phyloP scores from a whole-genome alignment of 345 rosid genomes.

The Arabis alpina region DNA sequence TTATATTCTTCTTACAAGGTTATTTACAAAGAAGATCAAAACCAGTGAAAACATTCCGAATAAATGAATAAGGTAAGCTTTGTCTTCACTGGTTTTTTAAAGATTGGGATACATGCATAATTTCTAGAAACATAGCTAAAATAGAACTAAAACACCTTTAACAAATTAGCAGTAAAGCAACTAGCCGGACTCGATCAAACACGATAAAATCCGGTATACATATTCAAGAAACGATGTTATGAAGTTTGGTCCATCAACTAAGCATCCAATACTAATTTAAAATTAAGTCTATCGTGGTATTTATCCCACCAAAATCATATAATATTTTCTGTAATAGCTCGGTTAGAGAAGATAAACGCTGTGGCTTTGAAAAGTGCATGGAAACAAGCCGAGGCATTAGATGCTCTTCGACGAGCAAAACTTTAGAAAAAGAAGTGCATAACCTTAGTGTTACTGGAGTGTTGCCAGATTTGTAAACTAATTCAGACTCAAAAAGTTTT shows the following conservation, averaged over 20 bases:
- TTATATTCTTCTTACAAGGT: too few relatives aligned
- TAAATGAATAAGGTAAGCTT: too few relatives aligned
- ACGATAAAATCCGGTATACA: neutral
- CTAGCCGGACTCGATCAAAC: neutral
- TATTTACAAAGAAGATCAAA: too few relatives aligned
- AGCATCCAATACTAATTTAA: neutral
- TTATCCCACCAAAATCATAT: too few relatives aligned
- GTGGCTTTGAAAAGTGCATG: conserved; percentile 75
- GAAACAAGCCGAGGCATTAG: conserved; percentile 90
- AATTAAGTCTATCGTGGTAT: too few relatives aligned
- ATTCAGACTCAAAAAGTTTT: neutral
- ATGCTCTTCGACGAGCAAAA: conserved; percentile 80
- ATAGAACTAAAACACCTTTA: too few relatives aligned
- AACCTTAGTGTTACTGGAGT: conserved; percentile 1
- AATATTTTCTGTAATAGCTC: too few relatives aligned
- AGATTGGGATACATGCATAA: too few relatives aligned
- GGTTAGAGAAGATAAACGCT: conserved; percentile 68
- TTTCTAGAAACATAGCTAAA: too few relatives aligned
- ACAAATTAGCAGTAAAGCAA: too few relatives aligned
- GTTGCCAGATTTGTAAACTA: conserved; percentile 9
- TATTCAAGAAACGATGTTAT: neutral
- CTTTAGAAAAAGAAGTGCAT: conserved; percentile 61
- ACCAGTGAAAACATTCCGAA: too few relatives aligned
- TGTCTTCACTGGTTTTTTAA: too few relatives aligned
- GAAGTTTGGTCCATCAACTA: neutral